Conservation (phyloP, 1,284 basidiomycete species). For the Naganishia cerealis region DNA sequence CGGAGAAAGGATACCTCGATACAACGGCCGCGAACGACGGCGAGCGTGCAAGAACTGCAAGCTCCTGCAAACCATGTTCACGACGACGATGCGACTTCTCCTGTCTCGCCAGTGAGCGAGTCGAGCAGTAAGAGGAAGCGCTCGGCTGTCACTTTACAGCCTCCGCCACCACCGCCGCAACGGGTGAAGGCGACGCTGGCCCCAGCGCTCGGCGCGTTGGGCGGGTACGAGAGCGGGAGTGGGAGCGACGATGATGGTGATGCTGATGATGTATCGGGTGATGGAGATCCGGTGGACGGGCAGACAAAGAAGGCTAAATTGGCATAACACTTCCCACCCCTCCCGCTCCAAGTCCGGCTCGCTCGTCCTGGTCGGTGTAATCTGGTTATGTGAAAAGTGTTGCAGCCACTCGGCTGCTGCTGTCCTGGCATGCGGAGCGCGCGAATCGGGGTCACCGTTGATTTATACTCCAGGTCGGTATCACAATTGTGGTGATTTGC, state of each 20-base stretch:
- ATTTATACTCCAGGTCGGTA: too few relatives aligned
- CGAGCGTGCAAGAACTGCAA: background rate
- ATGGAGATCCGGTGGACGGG: background rate
- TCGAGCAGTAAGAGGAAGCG: slow-evolving; percentile 1
- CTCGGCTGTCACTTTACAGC: background rate
- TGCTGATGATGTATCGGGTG: background rate
- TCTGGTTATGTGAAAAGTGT: too few relatives aligned
- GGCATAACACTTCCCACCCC: background rate
- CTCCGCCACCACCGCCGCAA: background rate
- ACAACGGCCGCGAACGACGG: background rate
- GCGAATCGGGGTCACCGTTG: too few relatives aligned
- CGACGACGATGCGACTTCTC: background rate
- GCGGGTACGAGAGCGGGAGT: slow-evolving; percentile 15
- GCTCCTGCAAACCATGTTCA: background rate
- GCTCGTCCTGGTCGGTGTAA: too few relatives aligned
- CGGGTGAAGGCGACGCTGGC: background rate
- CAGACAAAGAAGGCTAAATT: slow-evolving; percentile 4
- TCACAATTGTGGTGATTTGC: too few relatives aligned
- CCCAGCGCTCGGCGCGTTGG: slow-evolving; percentile 11
- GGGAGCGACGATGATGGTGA: slow-evolving; percentile 3
- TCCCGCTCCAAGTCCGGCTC: too few relatives aligned
- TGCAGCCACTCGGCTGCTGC: too few relatives aligned
- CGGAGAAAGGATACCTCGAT: slow-evolving; percentile 46
- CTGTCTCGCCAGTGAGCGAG: background rate
- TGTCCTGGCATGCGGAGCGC: too few relatives aligned